Conservation (phyloP, 2,329 filamentous ascomycete species). For the Dactylonectria macrodidyma region DNA sequence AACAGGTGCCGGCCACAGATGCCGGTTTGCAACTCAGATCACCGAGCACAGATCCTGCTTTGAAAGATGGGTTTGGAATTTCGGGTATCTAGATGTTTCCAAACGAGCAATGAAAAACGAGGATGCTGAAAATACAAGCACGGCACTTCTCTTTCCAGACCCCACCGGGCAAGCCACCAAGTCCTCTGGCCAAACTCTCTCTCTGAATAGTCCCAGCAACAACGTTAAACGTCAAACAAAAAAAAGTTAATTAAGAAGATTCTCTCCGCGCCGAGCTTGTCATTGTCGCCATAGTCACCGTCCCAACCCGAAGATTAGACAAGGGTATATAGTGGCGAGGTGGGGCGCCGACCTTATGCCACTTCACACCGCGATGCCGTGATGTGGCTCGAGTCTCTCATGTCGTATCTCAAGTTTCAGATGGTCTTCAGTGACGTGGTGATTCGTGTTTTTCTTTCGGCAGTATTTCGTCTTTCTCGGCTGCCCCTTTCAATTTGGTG, state of each 20-base stretch:
- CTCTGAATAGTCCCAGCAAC: neutral
- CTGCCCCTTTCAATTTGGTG: neutral
- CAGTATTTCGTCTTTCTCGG: neutral
- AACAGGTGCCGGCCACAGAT: neutral
- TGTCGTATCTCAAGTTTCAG: neutral
- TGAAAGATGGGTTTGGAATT: slow-evolving; percentile 9
- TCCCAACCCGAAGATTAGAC: neutral
- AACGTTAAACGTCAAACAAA: neutral
- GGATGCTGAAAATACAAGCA: neutral
- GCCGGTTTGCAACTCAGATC: neutral
- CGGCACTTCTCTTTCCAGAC: neutral
- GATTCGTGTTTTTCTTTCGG: neutral
- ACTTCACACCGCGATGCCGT: slow-evolving; percentile 40
- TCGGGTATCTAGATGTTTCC: slow-evolving; percentile 31
- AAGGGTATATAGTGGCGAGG: slow-evolving; percentile 11
- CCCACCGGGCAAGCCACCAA: neutral
- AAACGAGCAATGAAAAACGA: neutral
- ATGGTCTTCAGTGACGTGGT: slow-evolving; percentile 5
- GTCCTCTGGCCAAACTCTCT: neutral
- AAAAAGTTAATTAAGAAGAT: neutral
- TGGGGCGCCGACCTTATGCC: slow-evolving; percentile 35
- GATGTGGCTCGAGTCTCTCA: slow-evolving; percentile 30
- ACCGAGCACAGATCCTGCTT: neutral
- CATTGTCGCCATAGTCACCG: neutral
- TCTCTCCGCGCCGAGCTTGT: neutral